Evolutionary conservation across 352 stramenopile species (phyloP).

Genomic region (Blastocystis sp.): DNA sequence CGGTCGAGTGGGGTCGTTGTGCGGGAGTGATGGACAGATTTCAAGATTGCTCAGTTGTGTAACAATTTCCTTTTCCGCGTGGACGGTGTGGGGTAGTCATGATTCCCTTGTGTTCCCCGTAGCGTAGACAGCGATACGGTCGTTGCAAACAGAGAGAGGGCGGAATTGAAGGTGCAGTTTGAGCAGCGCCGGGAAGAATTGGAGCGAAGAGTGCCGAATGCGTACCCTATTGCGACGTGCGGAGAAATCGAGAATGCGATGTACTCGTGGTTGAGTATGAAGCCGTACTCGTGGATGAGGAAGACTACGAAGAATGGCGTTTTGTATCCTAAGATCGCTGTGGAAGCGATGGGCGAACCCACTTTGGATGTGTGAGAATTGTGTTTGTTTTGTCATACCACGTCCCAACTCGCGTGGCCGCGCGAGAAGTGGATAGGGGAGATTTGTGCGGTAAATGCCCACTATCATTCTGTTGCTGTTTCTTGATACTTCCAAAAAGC

Average conservation of each 20-base stretch:
- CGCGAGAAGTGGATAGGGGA: neutral
- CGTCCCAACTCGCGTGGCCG: neutral
- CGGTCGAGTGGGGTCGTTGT: slow-evolving; percentile 2
- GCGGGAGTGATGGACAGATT: slow-evolving; percentile 22
- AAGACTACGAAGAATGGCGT: slow-evolving; percentile 2
- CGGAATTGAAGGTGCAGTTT: slow-evolving; percentile 23
- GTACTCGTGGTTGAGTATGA: slow-evolving; percentile 34
- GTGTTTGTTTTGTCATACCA: neutral
- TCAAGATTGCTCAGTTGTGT: slow-evolving; percentile 29
- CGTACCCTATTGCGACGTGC: slow-evolving; percentile 19
- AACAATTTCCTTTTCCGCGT: slow-evolving; percentile 63
- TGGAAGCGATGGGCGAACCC: neutral
- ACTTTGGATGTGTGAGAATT: slow-evolving; percentile 1
- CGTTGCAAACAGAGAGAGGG: neutral
- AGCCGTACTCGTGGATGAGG: slow-evolving; percentile 22
- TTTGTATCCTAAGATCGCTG: slow-evolving; percentile 51
- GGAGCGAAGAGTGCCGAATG: neutral
- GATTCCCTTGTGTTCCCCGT: neutral
- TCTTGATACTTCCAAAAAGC: neutral
- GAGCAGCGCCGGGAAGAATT: neutral
- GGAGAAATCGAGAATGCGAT: slow-evolving; percentile 41
- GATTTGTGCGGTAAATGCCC: neutral
- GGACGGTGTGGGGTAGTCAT: slow-evolving; percentile 1
- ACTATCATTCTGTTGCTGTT: neutral
- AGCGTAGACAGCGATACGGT: slow-evolving; percentile 6